Base-by-base conservation (phyloP, 139 green algal genomes). In the Coelastrella sp. region DNA sequence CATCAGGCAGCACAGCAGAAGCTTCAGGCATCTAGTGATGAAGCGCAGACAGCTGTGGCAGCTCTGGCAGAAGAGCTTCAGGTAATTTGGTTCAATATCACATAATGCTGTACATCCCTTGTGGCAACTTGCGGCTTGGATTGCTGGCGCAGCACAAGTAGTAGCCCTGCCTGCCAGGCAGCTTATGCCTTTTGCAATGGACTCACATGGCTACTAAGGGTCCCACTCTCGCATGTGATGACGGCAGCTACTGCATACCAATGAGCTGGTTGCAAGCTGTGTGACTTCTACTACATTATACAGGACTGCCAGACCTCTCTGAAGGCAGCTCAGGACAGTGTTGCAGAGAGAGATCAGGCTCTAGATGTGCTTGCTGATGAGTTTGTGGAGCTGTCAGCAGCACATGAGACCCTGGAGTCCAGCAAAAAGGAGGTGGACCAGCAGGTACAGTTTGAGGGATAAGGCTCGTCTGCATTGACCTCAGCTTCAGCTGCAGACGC, bases 31-130 rank as follows among this genome's bases (percentile, higher is more conserved):
- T 24, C 56, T 17, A n/a, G 72, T 9, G 58, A 82, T 59, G 70
- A 89, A 74, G 84, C 84, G 72, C 84, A 89, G 19, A n/a, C 56
- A 59, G 84, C 84, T 25, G 84, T 83, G 27, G 49, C 56, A 24
- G 84, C 84, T n/a, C 49, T 82, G 17, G 84, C 84, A 61, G 58
- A 82, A 8, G 70, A 89, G 58, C 12, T 83, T 10, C 61, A 89
- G 84, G 84, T 89, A 25, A n/a, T 35, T 15, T 49, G 35, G 35
- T 49, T 49, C 35, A 49, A 49, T 3, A 49, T 1, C 35, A 49
- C 35, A 49, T 49, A 49, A 5, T 49, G 35, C 35, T 49, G 35
- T 49, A 49, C 35, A 49, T 49, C 3, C 35, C 35, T 49, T 49
- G 35, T 49, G 35, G 35, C 35, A 49, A 49, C 35, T 3, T 49